Evolutionary conservation across 2,329 filamentous ascomycete species (phyloP).

Genomic region (Aspergillus sp.): DNA sequence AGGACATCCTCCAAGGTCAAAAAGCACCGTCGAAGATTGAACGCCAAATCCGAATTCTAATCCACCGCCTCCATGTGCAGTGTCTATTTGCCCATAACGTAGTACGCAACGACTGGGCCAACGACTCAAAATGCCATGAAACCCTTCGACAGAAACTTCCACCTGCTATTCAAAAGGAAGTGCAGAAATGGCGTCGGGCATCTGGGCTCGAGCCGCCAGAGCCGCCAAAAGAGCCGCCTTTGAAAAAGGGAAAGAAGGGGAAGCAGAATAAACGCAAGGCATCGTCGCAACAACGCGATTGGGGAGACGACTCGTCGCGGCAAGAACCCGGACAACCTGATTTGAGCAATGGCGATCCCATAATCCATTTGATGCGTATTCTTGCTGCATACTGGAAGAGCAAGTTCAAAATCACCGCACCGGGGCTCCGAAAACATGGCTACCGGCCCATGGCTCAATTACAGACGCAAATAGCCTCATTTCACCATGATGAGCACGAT

Average conservation of each 20-base stretch:
- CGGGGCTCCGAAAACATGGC: slow-evolving; percentile 82
- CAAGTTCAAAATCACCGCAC: slow-evolving; percentile 72
- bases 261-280: slow-evolving; percentile 24
- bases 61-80: slow-evolving; percentile 88
- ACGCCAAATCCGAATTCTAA: slow-evolving; percentile 70
- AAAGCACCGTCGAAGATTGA: slow-evolving; percentile 87
- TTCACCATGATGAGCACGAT: slow-evolving; percentile 63
- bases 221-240: slow-evolving; percentile 34
- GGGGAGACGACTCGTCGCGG: slow-evolving; percentile 67
- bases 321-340: slow-evolving; percentile 71
- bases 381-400: slow-evolving; percentile 88
- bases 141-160: slow-evolving; percentile 74
- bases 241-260: slow-evolving; percentile 44
- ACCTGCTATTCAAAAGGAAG: slow-evolving; percentile 65
- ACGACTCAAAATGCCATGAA: slow-evolving; percentile 72
- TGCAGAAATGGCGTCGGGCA: slow-evolving; percentile 70
- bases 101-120: slow-evolving; percentile 78
- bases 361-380: slow-evolving; percentile 72
- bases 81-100: slow-evolving; percentile 87
- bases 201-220: slow-evolving; percentile 59
- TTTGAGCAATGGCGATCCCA: slow-evolving; percentile 78
- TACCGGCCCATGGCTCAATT: slow-evolving; percentile 78
- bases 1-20: slow-evolving; percentile 64
- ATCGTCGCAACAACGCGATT: slow-evolving; percentile 56
- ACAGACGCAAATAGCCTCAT: slow-evolving; percentile 71